Base-by-base conservation (phyloP, 495 filamentous ascomycete genomes). In the Penicillium canariense region DNA sequence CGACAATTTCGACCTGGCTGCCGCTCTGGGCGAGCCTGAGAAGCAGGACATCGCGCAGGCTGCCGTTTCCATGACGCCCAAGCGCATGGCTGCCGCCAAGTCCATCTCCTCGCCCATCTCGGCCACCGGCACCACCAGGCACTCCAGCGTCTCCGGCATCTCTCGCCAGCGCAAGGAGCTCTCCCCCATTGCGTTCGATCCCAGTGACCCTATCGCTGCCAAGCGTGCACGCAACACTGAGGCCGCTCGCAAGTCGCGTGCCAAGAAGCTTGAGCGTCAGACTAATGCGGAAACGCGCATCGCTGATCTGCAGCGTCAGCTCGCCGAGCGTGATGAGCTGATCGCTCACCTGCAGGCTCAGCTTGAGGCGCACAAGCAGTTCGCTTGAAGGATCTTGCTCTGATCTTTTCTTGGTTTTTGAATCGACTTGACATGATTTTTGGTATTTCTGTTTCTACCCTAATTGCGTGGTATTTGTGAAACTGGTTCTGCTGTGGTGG, bases 191-290 rank as follows among this genome's bases (percentile, higher is more conserved):
- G 65, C 63, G 30, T 71, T 58, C 20, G 69, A 78, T 43, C 60
- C 66, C 14, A 73, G 78, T 23, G 92, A 97, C 64, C 86, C 87
- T 0, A 68, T 89, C 12, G 90, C 89, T 9, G 81, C 90, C 77
- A 97, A 97, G 81, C 90, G 94, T 58, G 93, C 92, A 30, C 86
- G 92, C 52, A 98, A 98, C 71, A 98, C 94, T 12, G 79, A 93
- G 71, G 94, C 94, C 40, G 94, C 94, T 56, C 89, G 94, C 38
- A 97, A 97, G 71, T 97, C 93, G 34, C 88, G 94, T 11, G 84
- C 89, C 55, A 86, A 89, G 59, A 92, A 94, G 72, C 76, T 89
- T 7, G 76, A 85, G 60, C 83, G 84, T 47, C 77, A 89, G 50
- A 80, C 86, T 8, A 79, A 78, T 34, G 75, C 95, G 54, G 79